Evolutionary conservation across 2,329 filamentous ascomycete genomes (phyloP).

Genomic region (Alternaria atra): DNA sequence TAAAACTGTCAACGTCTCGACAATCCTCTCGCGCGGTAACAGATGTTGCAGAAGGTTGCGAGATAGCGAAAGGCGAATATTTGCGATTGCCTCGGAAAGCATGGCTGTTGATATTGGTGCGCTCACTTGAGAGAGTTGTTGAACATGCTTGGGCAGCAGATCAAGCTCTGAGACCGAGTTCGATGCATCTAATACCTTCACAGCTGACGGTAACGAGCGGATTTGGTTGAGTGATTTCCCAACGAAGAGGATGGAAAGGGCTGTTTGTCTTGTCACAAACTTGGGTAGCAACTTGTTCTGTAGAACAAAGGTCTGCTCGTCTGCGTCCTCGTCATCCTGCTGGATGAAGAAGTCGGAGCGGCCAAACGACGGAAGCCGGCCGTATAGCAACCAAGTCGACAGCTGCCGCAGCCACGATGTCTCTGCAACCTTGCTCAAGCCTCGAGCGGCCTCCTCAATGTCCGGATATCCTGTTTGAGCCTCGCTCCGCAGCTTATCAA

Average conservation of each 20-base stretch:
- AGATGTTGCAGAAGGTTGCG: constrained; percentile 84
- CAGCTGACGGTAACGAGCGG: constrained; percentile 54
- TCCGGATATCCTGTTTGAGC: constrained; percentile 89
- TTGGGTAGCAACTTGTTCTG: constrained; percentile 71
- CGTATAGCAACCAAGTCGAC: constrained; percentile 90
- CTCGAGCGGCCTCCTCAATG: constrained; percentile 77
- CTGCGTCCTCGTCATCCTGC: constrained; percentile 44
- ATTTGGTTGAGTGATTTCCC: constrained; percentile 90
- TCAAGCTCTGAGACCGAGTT: constrained; percentile 60
- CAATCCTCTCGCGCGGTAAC: constrained; percentile 77
- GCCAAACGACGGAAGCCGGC: constrained; percentile 79
- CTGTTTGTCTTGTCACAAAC: constrained; percentile 78
- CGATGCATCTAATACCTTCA: constrained; percentile 37
- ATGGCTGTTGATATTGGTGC: constrained; percentile 78
- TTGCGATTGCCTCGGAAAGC: constrained; percentile 75
- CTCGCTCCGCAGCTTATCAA: constrained; percentile 78
- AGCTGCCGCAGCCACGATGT: constrained; percentile 91
- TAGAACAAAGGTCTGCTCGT: constrained; percentile 42
- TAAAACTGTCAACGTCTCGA: constrained; percentile 78
- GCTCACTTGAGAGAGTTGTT: constrained; percentile 71
- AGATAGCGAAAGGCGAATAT: constrained; percentile 82
- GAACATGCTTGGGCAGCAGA: constrained; percentile 73
- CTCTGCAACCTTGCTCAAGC: constrained; percentile 80
- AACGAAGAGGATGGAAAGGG: constrained; percentile 86
- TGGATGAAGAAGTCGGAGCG: constrained; percentile 85